Evolutionary conservation across 1,284 basidiomycete species (phyloP).

Genomic region (Ustilago sp.): DNA sequence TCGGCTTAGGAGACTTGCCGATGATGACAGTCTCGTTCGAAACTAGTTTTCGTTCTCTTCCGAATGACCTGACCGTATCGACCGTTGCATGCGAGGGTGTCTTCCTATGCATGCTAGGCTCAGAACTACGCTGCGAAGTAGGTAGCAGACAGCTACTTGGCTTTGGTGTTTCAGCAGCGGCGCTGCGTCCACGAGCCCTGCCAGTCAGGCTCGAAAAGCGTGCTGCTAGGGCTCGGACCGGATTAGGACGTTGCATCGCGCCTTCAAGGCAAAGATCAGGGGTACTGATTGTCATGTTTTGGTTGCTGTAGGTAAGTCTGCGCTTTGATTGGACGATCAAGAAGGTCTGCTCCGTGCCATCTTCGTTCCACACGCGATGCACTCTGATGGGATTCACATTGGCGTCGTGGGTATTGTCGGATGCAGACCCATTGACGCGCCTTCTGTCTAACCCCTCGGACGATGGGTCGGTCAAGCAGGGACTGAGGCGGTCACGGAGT

Average conservation of each 20-base stretch:
- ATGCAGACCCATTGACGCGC: background rate
- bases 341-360: conserved; percentile 26
- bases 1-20: conserved; percentile 10
- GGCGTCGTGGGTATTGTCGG: background rate
- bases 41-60: conserved; percentile 24
- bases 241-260: conserved; percentile 5
- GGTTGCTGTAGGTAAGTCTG: conserved; percentile 6
- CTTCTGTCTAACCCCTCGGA: background rate
- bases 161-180: background rate
- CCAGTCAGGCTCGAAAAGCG: conserved; percentile 5
- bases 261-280: conserved; percentile 8
- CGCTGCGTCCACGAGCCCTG: background rate
- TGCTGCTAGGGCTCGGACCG: background rate
- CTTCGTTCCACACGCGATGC: conserved; percentile 23
- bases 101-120: background rate
- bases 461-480: conserved; percentile 24
- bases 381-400: conserved; percentile 11
- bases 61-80: background rate
- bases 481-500: conserved; percentile 16
- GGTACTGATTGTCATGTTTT: conserved; percentile 14
- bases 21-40: conserved; percentile 37
- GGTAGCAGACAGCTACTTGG: background rate
- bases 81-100: background rate
- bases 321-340: conserved; percentile 15
- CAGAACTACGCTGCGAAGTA: background rate